A percentile compares a stretch with the other conserved stretches of the same genome.
Conservation (phyloP, 2,329 filamentous ascomycete genomes). For the Chaetomiaceae sp. region DNA sequence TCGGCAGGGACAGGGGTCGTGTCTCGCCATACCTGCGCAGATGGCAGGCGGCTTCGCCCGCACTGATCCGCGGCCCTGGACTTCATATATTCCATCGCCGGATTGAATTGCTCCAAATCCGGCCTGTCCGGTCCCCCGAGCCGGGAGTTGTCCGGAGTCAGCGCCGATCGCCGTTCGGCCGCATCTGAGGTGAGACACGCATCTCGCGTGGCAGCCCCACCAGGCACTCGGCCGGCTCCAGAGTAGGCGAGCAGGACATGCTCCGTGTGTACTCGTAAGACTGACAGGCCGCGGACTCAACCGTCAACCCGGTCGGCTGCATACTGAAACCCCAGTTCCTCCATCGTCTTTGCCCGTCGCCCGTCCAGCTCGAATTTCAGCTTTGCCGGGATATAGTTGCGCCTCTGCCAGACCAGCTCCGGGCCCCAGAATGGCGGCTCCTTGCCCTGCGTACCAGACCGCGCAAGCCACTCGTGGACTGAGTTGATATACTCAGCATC, state of each 20-base stretch:
- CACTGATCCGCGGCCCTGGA: not conserved
- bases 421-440: constrained; percentile 65
- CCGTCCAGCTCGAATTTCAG: constrained; percentile 63
- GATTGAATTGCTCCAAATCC: not conserved
- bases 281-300: not conserved
- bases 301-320: constrained; percentile 21
- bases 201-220: not conserved
- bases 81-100: not conserved
- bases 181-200: constrained; percentile 2
- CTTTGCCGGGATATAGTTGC: constrained; percentile 63
- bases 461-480: constrained; percentile 55
- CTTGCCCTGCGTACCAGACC: constrained; percentile 52
- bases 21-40: too few species aligned
- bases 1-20: too few species aligned
- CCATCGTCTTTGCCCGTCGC: constrained; percentile 55
- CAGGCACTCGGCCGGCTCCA: not conserved
- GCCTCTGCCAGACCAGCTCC: constrained; percentile 65
- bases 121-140: not conserved
- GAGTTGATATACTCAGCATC: constrained; percentile 67
- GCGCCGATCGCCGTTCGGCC: not conserved
- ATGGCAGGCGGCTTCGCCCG: too few species aligned
- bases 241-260: not conserved
- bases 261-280: not conserved
- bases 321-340: constrained; percentile 66
- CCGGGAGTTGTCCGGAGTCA: not conserved